Percentiles rank a stretch among this genome's conserved stretches.
Evolutionary conservation across 2,329 filamentous ascomycete species (phyloP).

Genomic region (Pezicula neosporulosa): DNA sequence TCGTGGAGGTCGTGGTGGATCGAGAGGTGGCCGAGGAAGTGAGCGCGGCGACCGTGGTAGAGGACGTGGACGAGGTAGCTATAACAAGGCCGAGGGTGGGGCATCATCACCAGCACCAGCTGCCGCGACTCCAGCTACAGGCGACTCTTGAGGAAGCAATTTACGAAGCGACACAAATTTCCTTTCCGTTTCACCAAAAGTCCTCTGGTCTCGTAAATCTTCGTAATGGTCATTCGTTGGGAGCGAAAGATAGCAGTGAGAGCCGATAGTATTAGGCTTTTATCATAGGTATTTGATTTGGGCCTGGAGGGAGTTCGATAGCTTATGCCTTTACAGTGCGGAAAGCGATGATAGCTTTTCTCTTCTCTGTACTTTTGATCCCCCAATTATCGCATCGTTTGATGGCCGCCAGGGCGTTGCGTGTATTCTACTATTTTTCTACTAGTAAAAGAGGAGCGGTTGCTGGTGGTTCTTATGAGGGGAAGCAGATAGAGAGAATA

Average conservation of each 20-base stretch:
- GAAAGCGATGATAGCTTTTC: conserved; percentile 30
- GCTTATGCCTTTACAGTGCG: conserved; percentile 27
- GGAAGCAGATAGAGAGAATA: conserved; percentile 26
- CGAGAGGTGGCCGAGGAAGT: conserved; percentile 50
- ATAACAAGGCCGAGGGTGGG: conserved; percentile 54
- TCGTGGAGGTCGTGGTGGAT: conserved; percentile 53
- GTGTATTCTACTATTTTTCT: conserved; percentile 28
- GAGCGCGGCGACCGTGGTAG: conserved; percentile 48
- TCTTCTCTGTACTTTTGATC: conserved; percentile 29
- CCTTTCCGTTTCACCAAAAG: conserved; percentile 25
- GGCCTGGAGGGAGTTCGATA: conserved; percentile 29
- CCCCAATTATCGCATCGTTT: conserved; percentile 22
- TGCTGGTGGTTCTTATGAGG: conserved; percentile 17
- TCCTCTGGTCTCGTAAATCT: conserved; percentile 25
- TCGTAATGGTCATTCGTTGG: conserved; percentile 26
- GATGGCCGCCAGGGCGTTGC: conserved; percentile 28
- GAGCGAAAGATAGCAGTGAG: conserved; percentile 22
- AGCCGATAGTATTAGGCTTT: conserved; percentile 17
- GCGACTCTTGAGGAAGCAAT: conserved; percentile 22
- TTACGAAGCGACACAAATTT: conserved; percentile 15
- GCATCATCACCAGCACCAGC: conserved; percentile 45
- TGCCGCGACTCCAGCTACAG: conserved; percentile 45
- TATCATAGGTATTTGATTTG: conserved; percentile 22
- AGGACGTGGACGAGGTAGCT: conserved; percentile 51
- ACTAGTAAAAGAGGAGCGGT: conserved; percentile 22